These are phyloP conservation scores for Trichophyton schoenleinii DNA, from an alignment of 2,329 filamentous ascomycete genomes.

Conservation along the genomic window DNA sequence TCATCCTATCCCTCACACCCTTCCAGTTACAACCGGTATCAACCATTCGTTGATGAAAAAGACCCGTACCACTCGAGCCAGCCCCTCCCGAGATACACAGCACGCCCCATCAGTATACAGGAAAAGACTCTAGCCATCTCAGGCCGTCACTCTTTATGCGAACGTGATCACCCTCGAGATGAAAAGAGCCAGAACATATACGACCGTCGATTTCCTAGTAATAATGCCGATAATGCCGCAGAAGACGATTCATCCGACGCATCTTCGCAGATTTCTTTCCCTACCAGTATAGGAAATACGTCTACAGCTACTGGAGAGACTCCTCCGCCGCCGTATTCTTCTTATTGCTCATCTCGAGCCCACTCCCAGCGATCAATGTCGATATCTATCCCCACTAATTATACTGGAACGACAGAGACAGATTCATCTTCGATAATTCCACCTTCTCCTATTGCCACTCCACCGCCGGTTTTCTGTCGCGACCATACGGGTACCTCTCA, in stretches of 20 bases:
- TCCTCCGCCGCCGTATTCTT: constrained; percentile 32
- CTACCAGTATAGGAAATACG: constrained; percentile 34
- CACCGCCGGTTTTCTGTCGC: constrained; percentile 18
- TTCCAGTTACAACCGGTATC: neutral
- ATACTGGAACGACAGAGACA: constrained; percentile 8
- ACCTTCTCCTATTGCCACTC: constrained; percentile 18
- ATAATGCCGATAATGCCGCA: constrained; percentile 10
- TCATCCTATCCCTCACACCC: neutral
- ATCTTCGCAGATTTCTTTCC: constrained; percentile 31
- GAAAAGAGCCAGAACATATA: constrained; percentile 12
- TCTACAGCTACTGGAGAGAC: constrained; percentile 33
- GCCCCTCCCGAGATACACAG: constrained; percentile 31
- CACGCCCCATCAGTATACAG: constrained; percentile 26
- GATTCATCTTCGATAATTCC: constrained; percentile 5
- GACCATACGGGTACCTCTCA: neutral
- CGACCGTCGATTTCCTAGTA: constrained; percentile 7
- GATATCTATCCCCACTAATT: constrained; percentile 21
- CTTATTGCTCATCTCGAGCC: constrained; percentile 19
- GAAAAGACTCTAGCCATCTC: constrained; percentile 27
- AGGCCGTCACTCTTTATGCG: constrained; percentile 1
- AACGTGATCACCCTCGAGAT: neutral
- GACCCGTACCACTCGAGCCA: constrained; percentile 23
- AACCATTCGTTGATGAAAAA: constrained; percentile 13
- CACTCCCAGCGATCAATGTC: constrained; percentile 20
- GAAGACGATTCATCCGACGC: constrained; percentile 26